Base-by-base conservation (phyloP, 108 stramenopile species). In the Discostella pseudostelligera region DNA sequence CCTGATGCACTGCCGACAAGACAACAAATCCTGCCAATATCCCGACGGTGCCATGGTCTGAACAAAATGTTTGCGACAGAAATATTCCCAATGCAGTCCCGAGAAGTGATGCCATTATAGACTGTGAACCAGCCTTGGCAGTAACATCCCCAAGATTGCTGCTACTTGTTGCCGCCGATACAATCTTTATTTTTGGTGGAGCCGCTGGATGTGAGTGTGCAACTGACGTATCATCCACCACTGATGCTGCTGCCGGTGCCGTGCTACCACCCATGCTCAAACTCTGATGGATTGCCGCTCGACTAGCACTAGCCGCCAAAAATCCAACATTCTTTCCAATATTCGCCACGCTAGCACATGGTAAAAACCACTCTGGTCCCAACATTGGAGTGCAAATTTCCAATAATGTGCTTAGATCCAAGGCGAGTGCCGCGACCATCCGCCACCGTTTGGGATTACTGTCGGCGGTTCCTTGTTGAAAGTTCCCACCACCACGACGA, bases 101-200 rank as follows among this genome's bases (percentile, higher is more conserved):
- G 0, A 88, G 43, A 25, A 96, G 62, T 17, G 86, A 90, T 8
- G 97, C 91, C 25, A 90, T 68, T 32, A 99, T 96, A 22, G 82
- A 70, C 79, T 99, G 98, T 3, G 90, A 85, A 22, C 96, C 97
- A 14, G 95, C 66, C 72, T 98, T 98, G 46, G 94, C 98, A 0
- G 98, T 99, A 19, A 99, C 82, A 81, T 99, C 98, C 8, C 93
- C 97, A 24, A 99, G 85, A 81, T 97, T 98, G 39, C 65, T 76
- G 39, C 50, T 67, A 11, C 56, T 32, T 32, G 29, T 59, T 42
- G 47, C 8, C 14, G 25, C n/a, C 22, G 6, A 49, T 25, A 3
- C 29, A 26, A 26, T 58, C 8, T 12, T 36, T 28, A 37, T 49
- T 1, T 35, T 0, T 9, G 57, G 47, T 20, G n/a, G 20, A 12